Evolutionary conservation across 768 basidiomycete species (phyloP).

Genomic region (Mrakia frigida): DNA sequence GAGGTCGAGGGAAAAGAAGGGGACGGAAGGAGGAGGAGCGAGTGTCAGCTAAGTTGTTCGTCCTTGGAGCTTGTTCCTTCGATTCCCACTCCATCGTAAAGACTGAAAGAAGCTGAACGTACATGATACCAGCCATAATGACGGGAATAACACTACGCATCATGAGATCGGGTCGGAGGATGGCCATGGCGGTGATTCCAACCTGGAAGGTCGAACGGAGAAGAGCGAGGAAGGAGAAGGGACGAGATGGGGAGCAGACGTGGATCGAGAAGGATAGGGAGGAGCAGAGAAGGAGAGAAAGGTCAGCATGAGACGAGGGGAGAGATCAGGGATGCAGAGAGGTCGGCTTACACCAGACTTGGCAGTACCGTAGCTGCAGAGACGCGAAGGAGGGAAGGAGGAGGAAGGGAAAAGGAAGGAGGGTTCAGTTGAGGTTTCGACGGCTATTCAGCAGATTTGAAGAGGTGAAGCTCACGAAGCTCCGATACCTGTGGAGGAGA

Average conservation of each 20-base stretch:
- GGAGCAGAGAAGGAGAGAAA: not conserved
- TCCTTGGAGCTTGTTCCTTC: not conserved
- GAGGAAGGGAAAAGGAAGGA: not conserved
- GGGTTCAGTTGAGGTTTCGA: not conserved
- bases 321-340: slow-evolving; percentile 32
- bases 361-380: slow-evolving; percentile 86
- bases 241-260: slow-evolving; percentile 35
- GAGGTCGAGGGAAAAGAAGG: not conserved
- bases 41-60: not conserved
- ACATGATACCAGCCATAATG: slow-evolving; percentile 95
- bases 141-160: slow-evolving; percentile 90
- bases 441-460: not conserved
- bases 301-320: not conserved
- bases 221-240: not conserved
- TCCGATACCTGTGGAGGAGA: slow-evolving; percentile 23
- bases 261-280: not conserved
- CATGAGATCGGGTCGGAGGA: slow-evolving; percentile 76
- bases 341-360: slow-evolving; percentile 96
- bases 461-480: slow-evolving; percentile 17
- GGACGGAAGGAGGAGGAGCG: too few relatives aligned
- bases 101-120: not conserved
- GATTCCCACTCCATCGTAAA: not conserved
- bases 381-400: not conserved
- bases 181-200: slow-evolving; percentile 95
- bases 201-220: slow-evolving; percentile 37